Base-by-base conservation (phyloP, 31 red algal species). In the Odonthalia washingtoniensis region DNA sequence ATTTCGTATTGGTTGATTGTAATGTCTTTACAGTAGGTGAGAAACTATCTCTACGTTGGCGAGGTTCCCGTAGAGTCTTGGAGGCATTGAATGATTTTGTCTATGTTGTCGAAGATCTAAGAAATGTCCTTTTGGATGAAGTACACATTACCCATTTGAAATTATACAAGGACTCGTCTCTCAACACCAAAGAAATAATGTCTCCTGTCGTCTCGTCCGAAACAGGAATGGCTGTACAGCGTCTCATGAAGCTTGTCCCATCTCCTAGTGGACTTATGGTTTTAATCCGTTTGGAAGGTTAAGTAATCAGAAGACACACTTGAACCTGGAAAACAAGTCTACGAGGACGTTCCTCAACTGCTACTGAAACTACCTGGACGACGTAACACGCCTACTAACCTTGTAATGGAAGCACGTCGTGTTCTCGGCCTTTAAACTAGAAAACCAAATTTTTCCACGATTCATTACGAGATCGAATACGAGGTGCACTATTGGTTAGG, bases 181-280 rank as follows among this genome's bases (percentile, higher is more conserved):
- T 77, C 24, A 45, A 77, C 30, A 77, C 9, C 14, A 26, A 77
- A 45, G 74, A 24, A 46, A 77, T 77, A 46, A 44, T 77, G 30
- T 16, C 35, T 49, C 74, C 43, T 26, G 74, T 77, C 14, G 2
- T 83, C 26, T 83, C 53, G 35, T 83, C 79, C 4, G 53, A 83
- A 39, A 65, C 57, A 64, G 5, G 4, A 31, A 83, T 83, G 9
- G 39, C 62, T 6, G 79, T 83, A 41, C 3, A 31, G 3, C 53
- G 62, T 39, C 5, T 83, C 24, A 83, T 83, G 62, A 65, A 69
- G 27, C 34, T 83, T 21, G 79, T 83, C 34, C 33, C 65, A 43
- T 35, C 31, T 18, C 17, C 4, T 35, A 40, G 68, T 40, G 32
- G 5, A 28, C 35, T 83, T 34, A 45, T 34, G 42, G 53, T 69